Percentiles rank a stretch among this genome's conserved stretches.
phyloP scores from a whole-genome alignment of 83 land plant genomes.

The Larix sibirica region DNA sequence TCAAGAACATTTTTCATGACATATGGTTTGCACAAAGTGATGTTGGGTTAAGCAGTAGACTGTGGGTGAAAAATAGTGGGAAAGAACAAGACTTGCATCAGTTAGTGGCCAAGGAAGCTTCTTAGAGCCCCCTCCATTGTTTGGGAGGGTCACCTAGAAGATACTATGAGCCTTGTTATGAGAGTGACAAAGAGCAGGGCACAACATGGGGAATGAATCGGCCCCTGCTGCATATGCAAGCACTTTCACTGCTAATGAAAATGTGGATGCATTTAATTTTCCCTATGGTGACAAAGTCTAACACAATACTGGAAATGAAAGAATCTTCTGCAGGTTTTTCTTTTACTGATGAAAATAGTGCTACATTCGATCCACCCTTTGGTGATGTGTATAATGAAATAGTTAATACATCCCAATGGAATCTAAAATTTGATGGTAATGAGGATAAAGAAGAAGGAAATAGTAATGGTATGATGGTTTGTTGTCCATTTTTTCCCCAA shows the following conservation, averaged over 20 bases:
- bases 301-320: slow-evolving; percentile 13
- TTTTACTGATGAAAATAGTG: slow-evolving; percentile 4
- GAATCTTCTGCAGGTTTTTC: not conserved
- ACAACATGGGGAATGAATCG: slow-evolving; percentile 6
- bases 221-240: slow-evolving; percentile 12
- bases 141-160: slow-evolving; percentile 32
- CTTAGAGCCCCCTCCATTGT: slow-evolving; percentile 59
- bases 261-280: slow-evolving; percentile 18
- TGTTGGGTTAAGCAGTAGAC: not conserved
- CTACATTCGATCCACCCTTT: not conserved
- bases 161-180: slow-evolving; percentile 8
- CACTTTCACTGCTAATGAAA: slow-evolving; percentile 8
- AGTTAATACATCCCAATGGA: not conserved
- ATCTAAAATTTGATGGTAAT: not conserved
- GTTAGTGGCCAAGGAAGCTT: slow-evolving; percentile 43
- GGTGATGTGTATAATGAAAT: slow-evolving; percentile 7
- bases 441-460: slow-evolving; percentile 2
- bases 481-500: not conserved
- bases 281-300: slow-evolving; percentile 24
- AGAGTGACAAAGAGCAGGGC: slow-evolving; percentile 28
- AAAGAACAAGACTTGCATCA: slow-evolving; percentile 18
- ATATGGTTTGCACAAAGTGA: slow-evolving; percentile 25
- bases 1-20: slow-evolving; percentile 44
- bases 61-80: slow-evolving; percentile 58
- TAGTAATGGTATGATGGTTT: not conserved